These are phyloP conservation scores for Paraphoma sp. DNA, from an alignment of 2,329 filamentous ascomycete genomes.

Conservation along the genomic window DNA sequence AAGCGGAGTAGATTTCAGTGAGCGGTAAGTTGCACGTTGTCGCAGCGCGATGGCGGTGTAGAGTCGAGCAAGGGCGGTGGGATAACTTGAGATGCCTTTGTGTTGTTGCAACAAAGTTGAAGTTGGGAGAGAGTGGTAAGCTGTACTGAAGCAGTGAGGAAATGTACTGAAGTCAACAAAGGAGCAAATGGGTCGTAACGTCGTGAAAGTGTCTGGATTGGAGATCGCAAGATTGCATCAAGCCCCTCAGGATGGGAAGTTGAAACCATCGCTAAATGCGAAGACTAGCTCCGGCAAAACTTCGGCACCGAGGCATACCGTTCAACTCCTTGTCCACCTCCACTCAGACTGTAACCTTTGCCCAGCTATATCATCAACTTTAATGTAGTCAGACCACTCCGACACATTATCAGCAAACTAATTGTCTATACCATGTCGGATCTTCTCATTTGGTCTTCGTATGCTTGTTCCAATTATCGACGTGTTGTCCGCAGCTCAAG, in stretches of 20 bases:
- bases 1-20: not conserved
- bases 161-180: conserved; percentile 11
- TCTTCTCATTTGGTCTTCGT: no score
- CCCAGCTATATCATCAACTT: no score
- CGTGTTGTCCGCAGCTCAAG: no score
- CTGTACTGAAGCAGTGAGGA: conserved; percentile 1
- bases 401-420: no score
- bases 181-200: conserved; percentile 39
- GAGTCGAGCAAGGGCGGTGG: conserved; percentile 13
- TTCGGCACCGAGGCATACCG: not conserved
- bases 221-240: conserved; percentile 11
- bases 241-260: conserved; percentile 12
- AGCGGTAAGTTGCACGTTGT: not conserved
- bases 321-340: no score
- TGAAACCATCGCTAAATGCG: conserved; percentile 15
- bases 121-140: conserved; percentile 1
- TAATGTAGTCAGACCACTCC: no score
- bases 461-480: no score
- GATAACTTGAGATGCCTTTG: conserved; percentile 9
- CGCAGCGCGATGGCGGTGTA: not conserved
- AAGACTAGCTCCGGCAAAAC: conserved; percentile 19
- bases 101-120: conserved; percentile 6
- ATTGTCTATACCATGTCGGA: no score
- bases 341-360: no score
- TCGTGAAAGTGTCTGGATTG: conserved; percentile 27